Evolutionary conservation across 768 basidiomycete genomes (phyloP), one percentile per base, ranked within the genome.

Genomic region (Pleurotus platypus): DNA sequence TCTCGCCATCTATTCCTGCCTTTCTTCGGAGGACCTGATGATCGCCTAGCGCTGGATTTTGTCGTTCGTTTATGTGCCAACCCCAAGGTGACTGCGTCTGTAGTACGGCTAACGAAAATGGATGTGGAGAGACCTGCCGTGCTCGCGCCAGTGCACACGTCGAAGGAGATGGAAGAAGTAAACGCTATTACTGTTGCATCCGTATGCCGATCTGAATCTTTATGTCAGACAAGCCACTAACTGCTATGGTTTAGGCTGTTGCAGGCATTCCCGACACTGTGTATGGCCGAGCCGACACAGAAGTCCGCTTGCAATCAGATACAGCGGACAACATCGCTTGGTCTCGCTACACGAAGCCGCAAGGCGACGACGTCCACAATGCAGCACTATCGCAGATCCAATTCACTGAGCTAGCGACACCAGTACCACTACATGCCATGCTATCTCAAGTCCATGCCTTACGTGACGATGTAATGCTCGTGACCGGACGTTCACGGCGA

Each of bases 11-110:
- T 98, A 12, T 90, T 93, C 71, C 64, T 97, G 11, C 90, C 93
- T 0, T 98, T 98, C 81, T 90, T 93, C 67, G 96, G 96, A 20
- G 96, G 96, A 0, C 89, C 93, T 0, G 96, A 98, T 68, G 95
- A 97, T 67, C 79, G 96, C 2, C 77, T 94, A 15, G 92, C 93
- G 0, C 73, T 98, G 37, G 84, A 89, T 27, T 85, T 98, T 62
- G 88, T 91, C 20, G 81, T 89, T 12, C 94, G 95, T 70, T 73
- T 97, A 26, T 95, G 91, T 68, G 74, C 79, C 57, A 88, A 87
- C 61, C 75, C 81, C 11, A 75, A 73, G 56, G 78, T 90, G 11
- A 81, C 74, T 7, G 96, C 92, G 9, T 93, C 90, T 0, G 84
- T 95, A 2, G 68, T 94, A 53, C 78, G 85, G 62, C 72, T 96